Evolutionary conservation across 2,329 filamentous ascomycete genomes (phyloP), one percentile per base, ranked within the genome.

Genomic region (Xylariales sp.): DNA sequence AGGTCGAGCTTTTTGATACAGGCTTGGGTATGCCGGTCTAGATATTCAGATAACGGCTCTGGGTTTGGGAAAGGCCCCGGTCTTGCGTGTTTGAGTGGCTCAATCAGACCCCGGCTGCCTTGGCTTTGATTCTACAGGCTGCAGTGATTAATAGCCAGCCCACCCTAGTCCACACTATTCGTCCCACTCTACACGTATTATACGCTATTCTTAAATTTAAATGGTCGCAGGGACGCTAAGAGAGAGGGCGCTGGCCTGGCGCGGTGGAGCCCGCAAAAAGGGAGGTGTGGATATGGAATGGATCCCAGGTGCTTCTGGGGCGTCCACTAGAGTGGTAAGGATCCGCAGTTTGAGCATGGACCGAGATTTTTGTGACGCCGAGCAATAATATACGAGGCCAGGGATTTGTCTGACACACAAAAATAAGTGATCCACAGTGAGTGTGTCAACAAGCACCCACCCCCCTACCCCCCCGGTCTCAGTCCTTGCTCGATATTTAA

Each of bases 351-450:
- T 40, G 40, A 36, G 33, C 40, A 37, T 32, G 37, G 40, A 20
- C 32, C 32, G 37, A 42, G 37, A 42, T 42, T 53, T n/a, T 42
- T 27, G 40, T 42, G 40, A 42, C 40, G 40, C 40, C 37, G 63
- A 57, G 65, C 61, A 69, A 70, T n/a, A 25, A 25, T 68, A 69
- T 69, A 67, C 67, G 65, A 68, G 60, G 58, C 57, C 61, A 63
- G 62, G 65, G 61, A 62, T 65, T n/a, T 57, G 62, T 69, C 67
- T 71, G 66, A 72, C 68, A 69, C 68, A 69, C 60, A 56, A 63
- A 61, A 62, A 65, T 61, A 65, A 63, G 58, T 64, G 61, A 60
- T 41, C 48, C 49, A 51, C 46, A 38, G 41, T 51, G 46, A 49
- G 52, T 49, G 50, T 46, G 45, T 49, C 46, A 50, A 39, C 48